Conservation (phyloP, 768 basidiomycete genomes). For the Baorangia bicolor region DNA sequence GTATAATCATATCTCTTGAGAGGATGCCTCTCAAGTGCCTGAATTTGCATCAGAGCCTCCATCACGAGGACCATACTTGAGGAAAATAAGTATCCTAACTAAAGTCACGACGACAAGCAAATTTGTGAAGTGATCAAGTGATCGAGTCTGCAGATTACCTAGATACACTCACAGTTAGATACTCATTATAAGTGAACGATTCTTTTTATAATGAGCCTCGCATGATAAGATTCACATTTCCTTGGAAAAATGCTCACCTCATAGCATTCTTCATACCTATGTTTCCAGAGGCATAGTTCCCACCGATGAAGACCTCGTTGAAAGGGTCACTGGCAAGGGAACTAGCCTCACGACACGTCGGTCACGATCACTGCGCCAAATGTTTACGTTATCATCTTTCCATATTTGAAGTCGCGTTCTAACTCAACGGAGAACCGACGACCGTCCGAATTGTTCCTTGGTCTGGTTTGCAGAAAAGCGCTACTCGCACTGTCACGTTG, state of each 20-base stretch:
- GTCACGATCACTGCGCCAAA: too few species aligned
- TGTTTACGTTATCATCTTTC: background rate
- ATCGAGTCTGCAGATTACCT: background rate
- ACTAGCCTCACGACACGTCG: too few species aligned
- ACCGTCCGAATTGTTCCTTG: background rate
- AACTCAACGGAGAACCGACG: background rate
- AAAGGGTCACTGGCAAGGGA: background rate
- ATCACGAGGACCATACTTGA: background rate
- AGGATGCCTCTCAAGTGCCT: background rate
- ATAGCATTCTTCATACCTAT: background rate
- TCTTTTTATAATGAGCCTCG: background rate
- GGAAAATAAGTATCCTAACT: background rate
- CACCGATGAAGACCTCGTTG: background rate
- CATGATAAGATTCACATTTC: background rate
- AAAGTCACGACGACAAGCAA: background rate
- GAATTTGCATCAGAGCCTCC: background rate
- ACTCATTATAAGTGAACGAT: background rate
- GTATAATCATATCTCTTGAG: background rate
- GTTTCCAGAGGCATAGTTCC: background rate
- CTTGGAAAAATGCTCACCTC: background rate
- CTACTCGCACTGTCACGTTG: background rate
- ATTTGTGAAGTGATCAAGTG: background rate
- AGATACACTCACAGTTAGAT: too few species aligned
- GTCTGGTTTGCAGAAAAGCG: background rate
- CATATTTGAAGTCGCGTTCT: background rate